Evolutionary conservation across 2,329 filamentous ascomycete genomes (phyloP), one percentile per base, ranked within the genome.

Genomic region (Colletotrichum incanum): DNA sequence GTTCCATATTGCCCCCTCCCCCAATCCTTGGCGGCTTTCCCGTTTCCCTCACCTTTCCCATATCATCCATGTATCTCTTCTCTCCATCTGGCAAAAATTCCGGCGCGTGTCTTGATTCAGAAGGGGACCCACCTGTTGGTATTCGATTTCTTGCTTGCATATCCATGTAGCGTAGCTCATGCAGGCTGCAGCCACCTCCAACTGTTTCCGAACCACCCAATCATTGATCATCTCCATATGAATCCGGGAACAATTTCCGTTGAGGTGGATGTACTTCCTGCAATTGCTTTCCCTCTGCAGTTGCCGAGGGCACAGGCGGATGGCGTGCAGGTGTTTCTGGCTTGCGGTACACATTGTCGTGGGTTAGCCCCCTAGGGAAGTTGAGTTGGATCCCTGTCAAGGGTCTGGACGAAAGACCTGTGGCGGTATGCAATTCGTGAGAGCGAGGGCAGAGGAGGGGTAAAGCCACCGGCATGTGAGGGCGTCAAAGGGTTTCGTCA

Each of bases 161-260:
- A 18, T 50, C 14, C 31, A 62, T 62, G 60, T 23, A 52, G 1
- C 45, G n/a, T n/a, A n/a, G n/a, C 23, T 20, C 3, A 14, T 52
- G 60, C 60, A 62, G 3, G 31, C 43, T 55, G 52, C 31, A 55
- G 52, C 31, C 34, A 62, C 45, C 31, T 50, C 31, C 60, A 50
- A 37, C 31, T 1, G 9, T 23, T 20, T 18, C 16, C 16, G 9
- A 62, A 28, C 23, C 14, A 1, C 34, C 60, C 60, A 52, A 62
- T 62, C 60, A 62, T 23, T 39, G 2, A 2, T 2, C 8, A 4
- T 26, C 5, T 1, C 5, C 3, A 2, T 8, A 20, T 62, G 45
- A 11, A 39, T 14, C 6, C 16, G 34, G 23, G 60, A 41, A 23
- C 26, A n/a, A 43, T 20, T 62, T 49, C 47, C 60, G 45, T 52